Conservation (phyloP, 371 early-diverging fungal genomes). For the Rhizopus delemar region DNA sequence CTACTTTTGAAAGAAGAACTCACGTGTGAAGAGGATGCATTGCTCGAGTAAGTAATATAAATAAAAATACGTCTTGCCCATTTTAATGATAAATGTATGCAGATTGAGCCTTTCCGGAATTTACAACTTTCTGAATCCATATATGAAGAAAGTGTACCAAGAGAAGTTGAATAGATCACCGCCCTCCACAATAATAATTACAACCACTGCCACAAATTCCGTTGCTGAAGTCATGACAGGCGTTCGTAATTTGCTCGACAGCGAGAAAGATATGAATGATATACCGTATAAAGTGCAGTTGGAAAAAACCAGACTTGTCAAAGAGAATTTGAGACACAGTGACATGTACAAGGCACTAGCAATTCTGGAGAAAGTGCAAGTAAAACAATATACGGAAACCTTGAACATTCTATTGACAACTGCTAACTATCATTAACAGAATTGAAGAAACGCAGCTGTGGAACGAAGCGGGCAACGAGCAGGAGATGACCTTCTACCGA, state of each 20-base stretch:
- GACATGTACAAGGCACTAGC: conserved; percentile 13
- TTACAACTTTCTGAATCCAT: conserved; percentile 6
- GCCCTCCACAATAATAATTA: background rate
- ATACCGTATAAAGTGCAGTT: conserved; percentile 9
- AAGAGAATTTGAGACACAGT: conserved; percentile 13
- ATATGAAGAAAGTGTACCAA: conserved; percentile 1
- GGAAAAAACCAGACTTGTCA: conserved; percentile 16
- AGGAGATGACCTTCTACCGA: conserved; percentile 12
- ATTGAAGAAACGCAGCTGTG: conserved; percentile 8
- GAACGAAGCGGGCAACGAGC: conserved; percentile 12
- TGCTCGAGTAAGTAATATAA: conserved; percentile 12
- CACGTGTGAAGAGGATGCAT: conserved; percentile 4
- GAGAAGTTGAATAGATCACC: conserved; percentile 7
- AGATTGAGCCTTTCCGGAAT: conserved; percentile 12
- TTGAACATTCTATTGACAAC: conserved; percentile 14
- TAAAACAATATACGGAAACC: conserved; percentile 9
- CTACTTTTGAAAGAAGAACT: conserved; percentile 6
- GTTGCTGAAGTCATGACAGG: conserved; percentile 8
- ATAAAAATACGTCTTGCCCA: conserved; percentile 2
- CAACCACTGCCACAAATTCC: conserved; percentile 6
- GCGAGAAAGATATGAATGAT: conserved; percentile 12
- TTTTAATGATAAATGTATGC: conserved; percentile 6
- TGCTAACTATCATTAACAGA: conserved; percentile 10
- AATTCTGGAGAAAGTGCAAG: conserved; percentile 12
- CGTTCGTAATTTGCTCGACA: conserved; percentile 12